Evolutionary conservation across 306 rosid genomes (phyloP).

Genomic region (Quercus variabilis): DNA sequence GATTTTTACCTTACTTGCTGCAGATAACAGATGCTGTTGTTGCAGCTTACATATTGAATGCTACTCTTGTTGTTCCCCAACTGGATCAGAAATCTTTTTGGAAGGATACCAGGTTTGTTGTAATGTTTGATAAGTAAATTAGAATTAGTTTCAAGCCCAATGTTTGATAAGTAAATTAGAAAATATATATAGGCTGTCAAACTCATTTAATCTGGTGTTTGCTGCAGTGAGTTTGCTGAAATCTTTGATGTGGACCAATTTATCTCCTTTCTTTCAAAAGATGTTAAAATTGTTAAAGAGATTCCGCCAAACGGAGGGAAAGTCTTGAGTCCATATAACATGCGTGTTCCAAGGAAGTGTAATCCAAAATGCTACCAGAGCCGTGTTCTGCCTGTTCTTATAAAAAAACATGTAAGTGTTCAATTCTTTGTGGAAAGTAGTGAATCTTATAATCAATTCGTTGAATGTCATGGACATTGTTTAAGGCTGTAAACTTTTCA

Average conservation of each 20-base stretch:
- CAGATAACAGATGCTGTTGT: slow-evolving; percentile 94
- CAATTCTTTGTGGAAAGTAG: neutral
- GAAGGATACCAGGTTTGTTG: slow-evolving; percentile 75
- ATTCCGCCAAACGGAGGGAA: slow-evolving; percentile 51
- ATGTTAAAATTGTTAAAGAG: slow-evolving; percentile 58
- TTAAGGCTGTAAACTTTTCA: neutral
- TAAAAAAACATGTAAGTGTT: slow-evolving; percentile 63
- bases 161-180: neutral
- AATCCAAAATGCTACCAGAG: slow-evolving; percentile 55
- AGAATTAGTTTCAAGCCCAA: too few relatives aligned
- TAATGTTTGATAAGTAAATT: neutral
- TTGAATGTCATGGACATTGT: neutral
- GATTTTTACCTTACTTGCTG: slow-evolving; percentile 20
- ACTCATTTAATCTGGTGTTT: slow-evolving; percentile 19
- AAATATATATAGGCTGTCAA: neutral
- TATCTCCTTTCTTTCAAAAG: slow-evolving; percentile 64
- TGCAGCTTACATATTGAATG: slow-evolving; percentile 82
- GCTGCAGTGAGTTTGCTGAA: slow-evolving; percentile 77
- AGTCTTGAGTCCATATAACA: slow-evolving; percentile 35
- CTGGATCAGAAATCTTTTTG: slow-evolving; percentile 86
- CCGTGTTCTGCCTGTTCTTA: slow-evolving; percentile 65
- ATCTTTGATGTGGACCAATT: slow-evolving; percentile 78
- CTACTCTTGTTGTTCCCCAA: slow-evolving; percentile 88
- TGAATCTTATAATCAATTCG: neutral
- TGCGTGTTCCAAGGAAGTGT: slow-evolving; percentile 94